phyloP scores from a whole-genome alignment of 1,284 basidiomycete species.

The Cutaneotrichosporon sp. region DNA sequence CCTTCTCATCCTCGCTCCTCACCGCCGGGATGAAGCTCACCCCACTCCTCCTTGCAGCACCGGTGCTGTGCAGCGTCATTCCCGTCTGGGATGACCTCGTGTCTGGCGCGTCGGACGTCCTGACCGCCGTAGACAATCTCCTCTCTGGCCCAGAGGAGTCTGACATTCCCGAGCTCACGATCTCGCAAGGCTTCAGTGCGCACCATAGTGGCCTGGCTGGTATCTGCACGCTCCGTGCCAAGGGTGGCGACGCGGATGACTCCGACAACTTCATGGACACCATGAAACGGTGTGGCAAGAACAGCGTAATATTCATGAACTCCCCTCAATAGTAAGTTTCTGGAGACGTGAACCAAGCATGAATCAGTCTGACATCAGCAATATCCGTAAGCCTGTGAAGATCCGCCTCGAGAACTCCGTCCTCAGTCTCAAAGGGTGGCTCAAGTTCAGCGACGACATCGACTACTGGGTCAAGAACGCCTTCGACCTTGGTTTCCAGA shows the following conservation, averaged over 20 bases:
- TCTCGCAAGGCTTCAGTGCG: not conserved
- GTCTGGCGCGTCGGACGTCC: not conserved
- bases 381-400: conserved; percentile 12
- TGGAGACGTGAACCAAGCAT: too few species aligned
- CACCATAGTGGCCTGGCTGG: not conserved
- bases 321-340: conserved; percentile 33
- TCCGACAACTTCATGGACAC: conserved; percentile 53
- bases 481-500: conserved; percentile 55
- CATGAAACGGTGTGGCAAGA: conserved; percentile 55
- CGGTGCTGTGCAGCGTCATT: not conserved
- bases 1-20: too few species aligned
- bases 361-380: conserved; percentile 32
- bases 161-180: conserved; percentile 1
- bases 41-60: not conserved
- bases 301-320: conserved; percentile 50
- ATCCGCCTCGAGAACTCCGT: conserved; percentile 52
- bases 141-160: not conserved
- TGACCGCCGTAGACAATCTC: not conserved
- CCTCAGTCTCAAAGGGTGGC: conserved; percentile 56
- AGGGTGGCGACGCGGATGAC: conserved; percentile 51
- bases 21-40: conserved; percentile 4
- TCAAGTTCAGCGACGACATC: conserved; percentile 58
- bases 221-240: conserved; percentile 48
- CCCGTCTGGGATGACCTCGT: not conserved
- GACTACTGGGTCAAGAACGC: conserved; percentile 59